Base-by-base conservation (phyloP, 1,139 yeast genomes). In the Waltiozyma sp. region DNA sequence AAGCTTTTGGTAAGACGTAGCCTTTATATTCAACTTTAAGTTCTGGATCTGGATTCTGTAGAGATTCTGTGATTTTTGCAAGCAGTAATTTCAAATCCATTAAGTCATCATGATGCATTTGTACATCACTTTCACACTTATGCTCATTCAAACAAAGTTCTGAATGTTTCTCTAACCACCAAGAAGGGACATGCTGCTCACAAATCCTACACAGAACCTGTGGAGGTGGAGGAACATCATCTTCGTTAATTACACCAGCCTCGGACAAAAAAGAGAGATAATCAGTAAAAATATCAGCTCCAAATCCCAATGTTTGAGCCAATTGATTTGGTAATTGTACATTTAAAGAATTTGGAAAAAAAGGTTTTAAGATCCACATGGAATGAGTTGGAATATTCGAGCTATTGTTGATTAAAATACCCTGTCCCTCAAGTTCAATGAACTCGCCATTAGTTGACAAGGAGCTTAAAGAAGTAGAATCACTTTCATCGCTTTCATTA, bases 131-230 rank as follows among this genome's bases (percentile, higher is more conserved):
- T 54, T 80, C 87, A 3, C 84, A 76, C 52, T 82, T 74, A 61
- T 88, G 95, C 58, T 88, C 97, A 38, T 86, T 76, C 26, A 85
- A 68, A 55, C 99, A 93, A 43, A 85, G 67, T 57, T 88, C 95
- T 2, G 93, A 81, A 62, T 93, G 99, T 42, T 81, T 75, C 55
- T 89, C 98, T 41, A 91, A 70, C 80, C 95, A 91, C 98, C 98
- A 93, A 1, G 91, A 87, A 1, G 96, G 96, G n/a, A 89, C 78
- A 42, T 75, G 75, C 26, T 80, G 77, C 56, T 93, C 99, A 62
- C 99, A 93, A 19, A 93, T 88, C 42, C 96, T 72, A 60, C 99
- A 93, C 37, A 89, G 66, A 38, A 87, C 85, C 39, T 79, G 70
- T 35, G 80, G 80, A 0, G 95, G 95, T 28, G 78, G 73, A 0